Base-by-base conservation (phyloP, 441 rosid genomes). In the Populus tomentosa region DNA sequence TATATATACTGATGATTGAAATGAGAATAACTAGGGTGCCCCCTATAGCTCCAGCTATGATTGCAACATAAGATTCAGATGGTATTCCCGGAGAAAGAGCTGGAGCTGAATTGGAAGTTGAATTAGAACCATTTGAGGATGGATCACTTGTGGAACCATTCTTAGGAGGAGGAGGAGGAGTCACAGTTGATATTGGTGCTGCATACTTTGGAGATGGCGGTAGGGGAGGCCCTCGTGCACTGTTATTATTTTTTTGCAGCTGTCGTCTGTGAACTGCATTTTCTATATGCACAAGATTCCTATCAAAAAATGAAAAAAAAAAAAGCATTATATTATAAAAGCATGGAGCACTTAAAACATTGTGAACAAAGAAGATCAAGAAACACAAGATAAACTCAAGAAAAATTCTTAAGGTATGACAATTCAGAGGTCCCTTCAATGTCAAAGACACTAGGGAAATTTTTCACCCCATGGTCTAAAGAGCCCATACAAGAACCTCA, bases 1-100 rank as follows among this genome's bases (percentile, higher is more conserved):
- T 79, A 79, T 85, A 18, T 66, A 87, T 50, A 70, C 81, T 76
- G 69, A 87, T 66, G 35, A 75, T 86, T 16, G 83, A 81, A 70
- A 88, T 13, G 67, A 95, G 71, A 81, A 90, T 72, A 23, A 94
- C 72, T 30, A 87, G 32, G 66, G 85, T 83, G 40, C 89, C 89
- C 32, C 90, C 95, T 66, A 86, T 40, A 32, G 77, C 67, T 53
- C 86, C 89, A 32, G 72, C 78, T 66, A 89, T 73, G 23, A 85
- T 50, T 73, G 81, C 69, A 64, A 21, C 32, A 53, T 67, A 69
- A 56, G 63, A 24, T 32, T 67, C 10, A 40, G 40, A 65, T 46
- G 78, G 77, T 72, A 79, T 73, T 40, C 4, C 2, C 4, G 14
- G 50, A 40, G 16, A 59, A 13, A 80, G 82, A 73, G 72, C 75